Percentiles rank a stretch among this genome's conserved stretches.
phyloP scores from a whole-genome alignment of 73 alveolate genomes.

The Uronychia binucleata region DNA sequence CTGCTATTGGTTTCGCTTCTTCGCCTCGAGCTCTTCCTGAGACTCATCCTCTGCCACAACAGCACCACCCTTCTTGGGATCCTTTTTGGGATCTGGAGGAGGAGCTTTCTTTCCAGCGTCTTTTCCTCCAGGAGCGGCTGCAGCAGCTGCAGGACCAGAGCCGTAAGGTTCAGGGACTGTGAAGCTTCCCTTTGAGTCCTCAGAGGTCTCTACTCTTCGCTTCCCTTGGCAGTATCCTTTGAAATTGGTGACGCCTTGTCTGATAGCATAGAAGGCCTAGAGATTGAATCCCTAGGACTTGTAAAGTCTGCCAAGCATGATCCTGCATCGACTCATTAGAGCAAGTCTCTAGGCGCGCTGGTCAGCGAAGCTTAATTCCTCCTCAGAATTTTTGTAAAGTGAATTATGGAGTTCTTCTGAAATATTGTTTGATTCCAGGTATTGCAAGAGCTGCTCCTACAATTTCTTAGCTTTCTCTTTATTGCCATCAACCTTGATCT shows the following conservation, averaged over 20 bases:
- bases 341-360: slow-evolving; percentile 69
- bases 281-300: slow-evolving; percentile 71
- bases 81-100: slow-evolving; percentile 57
- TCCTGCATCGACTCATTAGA: slow-evolving; percentile 64
- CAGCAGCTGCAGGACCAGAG: slow-evolving; percentile 64
- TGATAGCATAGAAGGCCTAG: slow-evolving; percentile 68
- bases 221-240: slow-evolving; percentile 66
- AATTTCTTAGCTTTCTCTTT: slow-evolving; percentile 55
- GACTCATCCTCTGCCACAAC: slow-evolving; percentile 71
- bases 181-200: slow-evolving; percentile 68
- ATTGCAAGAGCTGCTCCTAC: slow-evolving; percentile 58
- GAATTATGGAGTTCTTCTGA: slow-evolving; percentile 68
- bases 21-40: slow-evolving; percentile 55
- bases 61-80: slow-evolving; percentile 65
- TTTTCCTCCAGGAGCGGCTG: slow-evolving; percentile 50
- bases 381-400: slow-evolving; percentile 69
- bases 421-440: slow-evolving; percentile 50
- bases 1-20: slow-evolving; percentile 38
- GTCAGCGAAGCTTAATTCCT: slow-evolving; percentile 75
- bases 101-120: slow-evolving; percentile 61
- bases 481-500: slow-evolving; percentile 60
- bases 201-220: slow-evolving; percentile 69
- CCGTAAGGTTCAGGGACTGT: slow-evolving; percentile 66
- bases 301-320: slow-evolving; percentile 65
- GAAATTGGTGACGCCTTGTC: slow-evolving; percentile 71